Percentiles rank a stretch among this genome's conserved stretches.
phyloP scores from a whole-genome alignment of 2,329 filamentous ascomycete genomes.

The Curvularia verruculosa region DNA sequence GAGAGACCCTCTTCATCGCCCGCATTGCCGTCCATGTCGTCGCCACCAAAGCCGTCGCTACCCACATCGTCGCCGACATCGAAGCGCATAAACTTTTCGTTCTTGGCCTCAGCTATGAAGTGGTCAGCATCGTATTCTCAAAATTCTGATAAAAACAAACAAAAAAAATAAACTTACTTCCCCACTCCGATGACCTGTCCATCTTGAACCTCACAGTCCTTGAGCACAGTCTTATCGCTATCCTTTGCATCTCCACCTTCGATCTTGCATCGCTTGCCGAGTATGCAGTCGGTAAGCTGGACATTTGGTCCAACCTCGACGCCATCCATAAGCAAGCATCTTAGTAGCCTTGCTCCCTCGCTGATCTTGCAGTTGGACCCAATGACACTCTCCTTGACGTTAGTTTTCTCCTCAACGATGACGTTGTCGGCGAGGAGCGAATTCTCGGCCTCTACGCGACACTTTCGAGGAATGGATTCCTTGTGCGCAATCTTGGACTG shows the following conservation, averaged over 20 bases:
- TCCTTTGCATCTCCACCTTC: slow-evolving; percentile 71
- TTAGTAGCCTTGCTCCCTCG: slow-evolving; percentile 81
- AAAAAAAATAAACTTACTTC: slow-evolving; percentile 55
- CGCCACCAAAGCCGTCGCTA: slow-evolving; percentile 38
- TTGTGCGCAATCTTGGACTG: slow-evolving; percentile 81
- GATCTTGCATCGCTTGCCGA: slow-evolving; percentile 80
- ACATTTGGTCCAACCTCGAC: slow-evolving; percentile 83
- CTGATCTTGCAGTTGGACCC: slow-evolving; percentile 87
- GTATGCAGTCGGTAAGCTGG: slow-evolving; percentile 83
- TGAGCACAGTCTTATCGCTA: slow-evolving; percentile 63
- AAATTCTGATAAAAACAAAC: not conserved
- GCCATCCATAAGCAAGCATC: slow-evolving; percentile 92
- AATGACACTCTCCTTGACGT: slow-evolving; percentile 91
- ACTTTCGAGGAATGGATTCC: slow-evolving; percentile 77
- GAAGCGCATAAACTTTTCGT: slow-evolving; percentile 66
- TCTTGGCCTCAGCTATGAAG: slow-evolving; percentile 59
- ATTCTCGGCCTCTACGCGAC: slow-evolving; percentile 82
- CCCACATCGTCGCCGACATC: slow-evolving; percentile 48
- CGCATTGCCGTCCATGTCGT: slow-evolving; percentile 19
- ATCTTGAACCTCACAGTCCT: slow-evolving; percentile 91
- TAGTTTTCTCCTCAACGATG: slow-evolving; percentile 82
- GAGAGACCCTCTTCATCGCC: slow-evolving; percentile 16
- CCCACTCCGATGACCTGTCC: slow-evolving; percentile 79
- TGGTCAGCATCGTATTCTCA: slow-evolving; percentile 1
- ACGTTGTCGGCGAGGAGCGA: slow-evolving; percentile 87